Conservation (phyloP, 805 yeast genomes). For the Lachancea dasiensis region DNA sequence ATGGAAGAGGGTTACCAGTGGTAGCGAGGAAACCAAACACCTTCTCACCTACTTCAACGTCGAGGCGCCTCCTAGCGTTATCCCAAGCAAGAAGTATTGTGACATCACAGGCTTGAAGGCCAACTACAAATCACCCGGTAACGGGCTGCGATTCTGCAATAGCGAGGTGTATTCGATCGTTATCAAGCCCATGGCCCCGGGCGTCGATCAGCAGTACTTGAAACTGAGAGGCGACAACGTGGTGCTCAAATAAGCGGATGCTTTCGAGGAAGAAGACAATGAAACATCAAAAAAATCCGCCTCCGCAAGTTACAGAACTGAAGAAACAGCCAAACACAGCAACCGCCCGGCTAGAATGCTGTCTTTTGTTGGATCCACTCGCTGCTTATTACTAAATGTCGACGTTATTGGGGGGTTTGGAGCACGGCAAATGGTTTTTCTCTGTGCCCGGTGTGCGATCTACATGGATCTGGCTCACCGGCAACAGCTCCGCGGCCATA, state of each 20-base stretch:
- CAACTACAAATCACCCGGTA: slow-evolving; percentile 65
- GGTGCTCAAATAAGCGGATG: slow-evolving; percentile 48
- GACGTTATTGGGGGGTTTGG: too few relatives aligned
- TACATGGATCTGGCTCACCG: too few relatives aligned
- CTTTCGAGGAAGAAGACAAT: background rate
- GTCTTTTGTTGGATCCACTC: too few relatives aligned
- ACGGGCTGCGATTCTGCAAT: slow-evolving; percentile 71
- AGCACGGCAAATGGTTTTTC: too few relatives aligned
- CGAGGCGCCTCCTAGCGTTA: slow-evolving; percentile 81
- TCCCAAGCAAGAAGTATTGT: slow-evolving; percentile 79
- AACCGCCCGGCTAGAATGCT: too few relatives aligned
- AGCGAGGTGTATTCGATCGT: slow-evolving; percentile 77
- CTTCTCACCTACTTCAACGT: slow-evolving; percentile 61
- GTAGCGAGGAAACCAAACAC: slow-evolving; percentile 9
- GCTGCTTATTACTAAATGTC: too few relatives aligned
- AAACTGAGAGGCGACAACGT: slow-evolving; percentile 85
- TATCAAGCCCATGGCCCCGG: slow-evolving; percentile 71
- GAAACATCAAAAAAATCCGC: background rate
- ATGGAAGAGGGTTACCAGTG: slow-evolving; percentile 49
- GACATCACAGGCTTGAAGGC: slow-evolving; percentile 89
- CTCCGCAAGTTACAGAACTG: too few relatives aligned
- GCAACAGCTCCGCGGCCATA: too few relatives aligned
- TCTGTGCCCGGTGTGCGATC: too few relatives aligned
- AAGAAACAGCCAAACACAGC: too few relatives aligned
- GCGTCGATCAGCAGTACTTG: slow-evolving; percentile 88